Base-by-base conservation (phyloP, 495 filamentous ascomycete genomes). In the Aspergillus saccharolyticus region DNA sequence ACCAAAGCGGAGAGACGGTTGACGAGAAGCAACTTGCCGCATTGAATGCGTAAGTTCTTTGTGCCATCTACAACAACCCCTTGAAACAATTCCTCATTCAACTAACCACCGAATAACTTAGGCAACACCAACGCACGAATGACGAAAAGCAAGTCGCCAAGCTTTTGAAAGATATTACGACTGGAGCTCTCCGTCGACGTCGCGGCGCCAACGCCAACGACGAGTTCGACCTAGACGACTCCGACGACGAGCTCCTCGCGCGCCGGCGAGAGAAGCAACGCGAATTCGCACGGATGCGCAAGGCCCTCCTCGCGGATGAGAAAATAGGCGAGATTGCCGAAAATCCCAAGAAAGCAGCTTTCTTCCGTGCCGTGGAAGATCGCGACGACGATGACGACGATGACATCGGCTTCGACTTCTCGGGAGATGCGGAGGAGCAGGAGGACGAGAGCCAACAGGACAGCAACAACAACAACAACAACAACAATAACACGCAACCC, bases 231-330 rank as follows among this genome's bases (percentile, higher is more conserved):
- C 80, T 96, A 19, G 89, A 87, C 10, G 92, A 96, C 65, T 89
- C 88, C 4, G 91, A 95, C 43, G 93, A 97, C 65, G 89, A 89
- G 49, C 85, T 80, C 2, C 82, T 89, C 63, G 85, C 89, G 24
- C 82, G 86, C 44, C 85, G 88, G 28, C 82, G 91, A 7, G 82
- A 85, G 73, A 97, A 96, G 72, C 85, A 93, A 45, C 77, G 85
- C 55, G 88, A 97, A 63, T 93, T 95, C 70, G 89, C 90, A 20
- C 89, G 89, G 71, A 95, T 96, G 89, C 87, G 90, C 48, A 90
- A 88, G 65, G 89, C 90, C 16, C 78, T 99, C 9, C 79, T 97
- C 17, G 82, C 87, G n/a, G 92, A 98, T 63, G 91, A 91, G 69
- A 90, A 91, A 46, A 80, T 97, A 57, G 89, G 85, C 59, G 90